Evolutionary conservation across 345 rosid species (phyloP).

Genomic region (Conringia planisiliqua): DNA sequence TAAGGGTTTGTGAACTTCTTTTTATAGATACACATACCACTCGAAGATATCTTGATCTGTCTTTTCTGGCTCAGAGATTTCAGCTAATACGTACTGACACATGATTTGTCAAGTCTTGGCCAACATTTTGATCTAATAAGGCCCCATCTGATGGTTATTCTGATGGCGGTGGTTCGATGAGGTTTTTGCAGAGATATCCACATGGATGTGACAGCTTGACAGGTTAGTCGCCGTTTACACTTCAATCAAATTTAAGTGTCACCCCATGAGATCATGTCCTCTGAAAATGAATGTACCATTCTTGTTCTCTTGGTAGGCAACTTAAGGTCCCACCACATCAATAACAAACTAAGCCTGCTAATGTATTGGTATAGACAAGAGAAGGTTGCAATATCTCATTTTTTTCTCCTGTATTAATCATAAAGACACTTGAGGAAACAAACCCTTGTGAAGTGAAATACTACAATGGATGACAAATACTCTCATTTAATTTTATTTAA

Average conservation of each 20-base stretch:
- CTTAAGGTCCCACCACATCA: slow-evolving; percentile 6
- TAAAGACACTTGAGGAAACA: background rate
- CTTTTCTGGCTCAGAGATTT: background rate
- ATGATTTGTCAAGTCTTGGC: background rate
- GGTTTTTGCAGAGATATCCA: background rate
- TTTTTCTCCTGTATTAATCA: too few species aligned
- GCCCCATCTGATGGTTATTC: background rate
- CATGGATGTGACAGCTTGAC: slow-evolving; percentile 4
- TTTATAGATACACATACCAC: background rate
- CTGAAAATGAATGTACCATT: slow-evolving; percentile 5
- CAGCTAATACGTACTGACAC: slow-evolving; percentile 2
- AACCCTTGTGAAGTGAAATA: slow-evolving; percentile 10
- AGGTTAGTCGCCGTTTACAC: background rate
- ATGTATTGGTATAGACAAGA: background rate
- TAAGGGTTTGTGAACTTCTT: background rate
- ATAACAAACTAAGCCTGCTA: background rate
- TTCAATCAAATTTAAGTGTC: background rate
- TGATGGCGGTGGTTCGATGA: background rate
- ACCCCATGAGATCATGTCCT: slow-evolving; percentile 8
- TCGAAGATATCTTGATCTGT: background rate
- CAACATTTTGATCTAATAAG: slow-evolving; percentile 5
- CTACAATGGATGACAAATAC: background rate
- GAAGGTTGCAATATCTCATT: background rate
- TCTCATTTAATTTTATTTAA: background rate
- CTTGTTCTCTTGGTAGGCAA: slow-evolving; percentile 19